Evolutionary conservation across 2,329 filamentous ascomycete species (phyloP), one percentile per base, ranked within the genome.

Genomic region (Colletotrichum ledebouriae): DNA sequence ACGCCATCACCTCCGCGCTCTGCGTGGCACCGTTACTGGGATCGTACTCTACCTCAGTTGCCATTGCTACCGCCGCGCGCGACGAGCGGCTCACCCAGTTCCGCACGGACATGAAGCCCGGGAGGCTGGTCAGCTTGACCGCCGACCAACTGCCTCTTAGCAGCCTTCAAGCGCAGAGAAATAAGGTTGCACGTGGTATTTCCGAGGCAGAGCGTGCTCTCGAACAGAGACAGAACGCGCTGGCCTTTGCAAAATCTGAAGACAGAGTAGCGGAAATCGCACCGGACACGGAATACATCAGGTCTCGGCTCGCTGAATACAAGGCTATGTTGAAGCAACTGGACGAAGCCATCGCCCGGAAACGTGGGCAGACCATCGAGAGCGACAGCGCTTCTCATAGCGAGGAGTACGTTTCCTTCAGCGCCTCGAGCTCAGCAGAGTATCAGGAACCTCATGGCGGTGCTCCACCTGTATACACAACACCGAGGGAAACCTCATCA

Each of bases 1-100:
- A 82, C 73, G 73, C 72, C 9, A 63, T 74, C 22, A 55, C 73
- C 0, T 60, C 69, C 39, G 75, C 70, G 59, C 12, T 81, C 42
- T 70, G 72, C 1, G 62, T 74, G 22, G 61, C 71, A 7, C 47
- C 78, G 11, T 70, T 81, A 20, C 74, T 80, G 39, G 62, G 67
- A 52, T 79, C 76, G 2, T 71, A 77, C 20, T 73, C 76, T 37
- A 73, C 75, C 6, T 33, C 46, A 1, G 63, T 63, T 13, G 42
- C 58, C 37, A 41, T 62, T 6, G 20, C 33, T 12, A 58, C 50
- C 9, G 33, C 46, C 15, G 20, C 39, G 6, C 56, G 63, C 10
- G 67, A 69, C 39, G 37, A 57, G 12, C 67, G 67, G n/a, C 63
- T 69, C 15, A 34, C 13, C 12, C 22, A 69, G 29, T 67, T 67